Evolutionary conservation across 345 rosid species (phyloP).

Genomic region (Murraya koenigii): DNA sequence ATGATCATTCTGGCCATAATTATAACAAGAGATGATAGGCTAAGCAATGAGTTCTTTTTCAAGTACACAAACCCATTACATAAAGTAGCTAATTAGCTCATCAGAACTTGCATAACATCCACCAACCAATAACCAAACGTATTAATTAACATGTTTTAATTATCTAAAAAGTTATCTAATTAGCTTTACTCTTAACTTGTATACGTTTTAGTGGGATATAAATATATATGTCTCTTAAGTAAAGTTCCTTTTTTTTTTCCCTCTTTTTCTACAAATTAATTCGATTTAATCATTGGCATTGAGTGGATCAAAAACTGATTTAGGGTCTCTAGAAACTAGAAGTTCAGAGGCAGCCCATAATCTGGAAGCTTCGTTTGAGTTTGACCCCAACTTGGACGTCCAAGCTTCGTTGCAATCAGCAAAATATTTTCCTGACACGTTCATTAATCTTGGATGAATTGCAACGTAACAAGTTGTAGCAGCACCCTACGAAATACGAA

Average conservation of each 20-base stretch:
- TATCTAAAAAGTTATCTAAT: background rate
- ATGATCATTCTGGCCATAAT: constrained; percentile 30
- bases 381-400: constrained; percentile 68
- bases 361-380: constrained; percentile 62
- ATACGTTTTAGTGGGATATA: too few species aligned
- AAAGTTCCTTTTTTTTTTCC: too few species aligned
- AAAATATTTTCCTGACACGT: constrained; percentile 73
- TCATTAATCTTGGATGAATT: constrained; percentile 52
- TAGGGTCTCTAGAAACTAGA: constrained; percentile 64
- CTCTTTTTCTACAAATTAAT: background rate
- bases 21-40: constrained; percentile 6
- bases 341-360: constrained; percentile 84
- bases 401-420: constrained; percentile 86
- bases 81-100: background rate
- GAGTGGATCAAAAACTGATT: constrained; percentile 42
- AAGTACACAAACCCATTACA: background rate
- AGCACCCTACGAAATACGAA: constrained; percentile 55
- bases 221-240: background rate
- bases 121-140: background rate
- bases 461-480: constrained; percentile 96
- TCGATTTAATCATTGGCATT: constrained; percentile 17
- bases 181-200: background rate
- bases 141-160: background rate
- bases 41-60: background rate
- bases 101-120: background rate